Conservation (phyloP, 768 basidiomycete species). For the Podaxis sp. region DNA sequence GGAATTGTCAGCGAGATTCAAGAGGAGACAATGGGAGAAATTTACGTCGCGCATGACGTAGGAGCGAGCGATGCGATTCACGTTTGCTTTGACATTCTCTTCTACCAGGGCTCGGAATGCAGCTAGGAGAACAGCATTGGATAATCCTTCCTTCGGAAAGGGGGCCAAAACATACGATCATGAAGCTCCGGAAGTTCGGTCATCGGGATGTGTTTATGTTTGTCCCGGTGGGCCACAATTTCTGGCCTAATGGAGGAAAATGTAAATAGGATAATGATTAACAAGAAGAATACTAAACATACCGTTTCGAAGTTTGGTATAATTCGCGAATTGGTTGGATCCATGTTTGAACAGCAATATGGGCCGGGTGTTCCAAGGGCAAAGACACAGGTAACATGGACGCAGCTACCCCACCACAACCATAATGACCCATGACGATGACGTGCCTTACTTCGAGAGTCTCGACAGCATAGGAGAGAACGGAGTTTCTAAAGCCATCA, state of each 20-base stretch:
- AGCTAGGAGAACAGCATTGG: conserved; percentile 22
- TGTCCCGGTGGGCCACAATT: conserved; percentile 33
- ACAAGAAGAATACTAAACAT: not conserved
- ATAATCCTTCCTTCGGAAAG: not conserved
- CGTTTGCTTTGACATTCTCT: conserved; percentile 39
- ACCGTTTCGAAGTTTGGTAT: conserved; percentile 35
- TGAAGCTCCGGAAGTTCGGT: conserved; percentile 28
- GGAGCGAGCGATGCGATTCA: conserved; percentile 27
- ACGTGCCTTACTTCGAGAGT: conserved; percentile 30
- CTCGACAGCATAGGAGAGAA: conserved; percentile 29
- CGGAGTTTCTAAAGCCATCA: conserved; percentile 23
- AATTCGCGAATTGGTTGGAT: conserved; percentile 39
- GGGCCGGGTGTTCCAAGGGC: conserved; percentile 18
- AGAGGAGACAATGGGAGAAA: not conserved
- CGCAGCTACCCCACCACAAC: conserved; percentile 31
- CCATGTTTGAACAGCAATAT: conserved; percentile 39
- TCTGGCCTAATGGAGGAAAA: conserved; percentile 25
- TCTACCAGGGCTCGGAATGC: conserved; percentile 45
- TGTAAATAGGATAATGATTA: not conserved
- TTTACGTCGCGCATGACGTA: conserved; percentile 31
- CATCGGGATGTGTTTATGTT: conserved; percentile 18
- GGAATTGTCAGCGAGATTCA: not conserved
- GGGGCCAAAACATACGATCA: conserved; percentile 27
- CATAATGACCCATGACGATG: conserved; percentile 32
- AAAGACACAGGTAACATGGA: conserved; percentile 24